Conservation (phyloP, 106 monocot genomes). For the Alisma plantagoaquatica region DNA sequence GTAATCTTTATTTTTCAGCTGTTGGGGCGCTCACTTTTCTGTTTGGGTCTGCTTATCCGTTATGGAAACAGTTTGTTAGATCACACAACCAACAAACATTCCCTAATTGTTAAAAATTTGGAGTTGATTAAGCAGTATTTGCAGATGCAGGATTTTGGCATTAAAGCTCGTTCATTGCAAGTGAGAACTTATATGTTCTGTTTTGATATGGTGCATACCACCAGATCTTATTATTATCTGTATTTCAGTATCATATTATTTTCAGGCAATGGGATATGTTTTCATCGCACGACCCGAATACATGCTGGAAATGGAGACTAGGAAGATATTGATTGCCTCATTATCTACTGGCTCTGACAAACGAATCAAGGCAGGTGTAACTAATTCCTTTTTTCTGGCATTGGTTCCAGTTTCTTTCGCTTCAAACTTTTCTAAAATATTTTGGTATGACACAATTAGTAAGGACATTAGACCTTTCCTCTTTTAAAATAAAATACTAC, state of each 20-base stretch:
- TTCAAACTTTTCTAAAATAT: too few species aligned
- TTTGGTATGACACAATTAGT: too few species aligned
- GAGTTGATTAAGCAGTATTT: slow-evolving; percentile 63
- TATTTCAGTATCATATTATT: not conserved
- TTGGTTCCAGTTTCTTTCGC: too few species aligned
- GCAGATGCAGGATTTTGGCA: slow-evolving; percentile 62
- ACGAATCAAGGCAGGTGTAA: slow-evolving; percentile 54
- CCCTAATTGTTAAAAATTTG: slow-evolving; percentile 43
- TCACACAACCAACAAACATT: slow-evolving; percentile 16
- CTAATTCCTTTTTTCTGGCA: too few species aligned
- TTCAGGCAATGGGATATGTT: slow-evolving; percentile 79
- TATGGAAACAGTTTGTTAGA: slow-evolving; percentile 63
- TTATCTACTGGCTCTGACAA: slow-evolving; percentile 54
- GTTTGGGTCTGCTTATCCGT: slow-evolving; percentile 81
- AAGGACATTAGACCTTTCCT: too few species aligned
- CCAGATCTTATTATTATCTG: not conserved
- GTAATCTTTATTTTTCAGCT: slow-evolving; percentile 43
- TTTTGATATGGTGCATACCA: too few species aligned
- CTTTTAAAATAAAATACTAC: too few species aligned
- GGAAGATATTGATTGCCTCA: slow-evolving; percentile 64
- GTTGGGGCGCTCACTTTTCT: slow-evolving; percentile 84
- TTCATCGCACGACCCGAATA: slow-evolving; percentile 83
- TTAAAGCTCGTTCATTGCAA: slow-evolving; percentile 94
- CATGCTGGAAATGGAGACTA: slow-evolving; percentile 83
- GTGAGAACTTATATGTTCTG: slow-evolving; percentile 19